Evolutionary conservation across 2,329 filamentous ascomycete species (phyloP), one percentile per base, ranked within the genome.

Genomic region (Penicillium sp.): DNA sequence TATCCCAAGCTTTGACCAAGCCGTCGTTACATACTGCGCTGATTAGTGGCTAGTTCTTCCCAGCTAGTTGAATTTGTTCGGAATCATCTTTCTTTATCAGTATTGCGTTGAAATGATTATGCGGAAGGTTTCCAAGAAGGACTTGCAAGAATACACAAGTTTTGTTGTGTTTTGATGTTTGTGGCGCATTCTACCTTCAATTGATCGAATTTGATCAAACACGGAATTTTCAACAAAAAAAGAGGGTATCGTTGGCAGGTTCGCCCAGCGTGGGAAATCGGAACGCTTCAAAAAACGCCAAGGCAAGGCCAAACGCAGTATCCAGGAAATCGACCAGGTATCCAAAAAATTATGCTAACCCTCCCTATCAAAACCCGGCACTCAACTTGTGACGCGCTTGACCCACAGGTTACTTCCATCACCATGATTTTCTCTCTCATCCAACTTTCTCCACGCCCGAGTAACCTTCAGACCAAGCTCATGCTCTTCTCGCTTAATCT

Each of bases 381-480:
- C 49, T 84, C 74, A 89, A 63, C 82, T 85, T 22, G 90, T 93
- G 62, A 93, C 88, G 65, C 92, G 83, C 70, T 89, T 85, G 53
- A 96, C 89, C 92, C 92, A 96, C 10, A 96, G 77, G 33, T 85
- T 85, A 11, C 85, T 86, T 70, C 91, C 68, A 59, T 75, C 75
- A 35, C 77, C 76, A 58, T 74, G 75, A 26, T 66, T 67, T 49
- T 78, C 74, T 55, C 89, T 84, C 65, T 88, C 85, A 69, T 93
- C 90, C 68, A 87, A 83, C 52, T 91, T 84, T 79, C 92, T 93
- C 77, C 90, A 89, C 10, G 89, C 88, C 25, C 89, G 81, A 73
- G 91, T 86, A 57, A 95, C 80, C 75, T 88, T 89, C 69, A 95
- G 78, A 1, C 91, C 91, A 45, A 93, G 78, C 58, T 95, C 90